These are phyloP conservation scores for Dichotomopilus funicola DNA, from an alignment of 2,329 filamentous ascomycete species.

Conservation along the genomic window DNA sequence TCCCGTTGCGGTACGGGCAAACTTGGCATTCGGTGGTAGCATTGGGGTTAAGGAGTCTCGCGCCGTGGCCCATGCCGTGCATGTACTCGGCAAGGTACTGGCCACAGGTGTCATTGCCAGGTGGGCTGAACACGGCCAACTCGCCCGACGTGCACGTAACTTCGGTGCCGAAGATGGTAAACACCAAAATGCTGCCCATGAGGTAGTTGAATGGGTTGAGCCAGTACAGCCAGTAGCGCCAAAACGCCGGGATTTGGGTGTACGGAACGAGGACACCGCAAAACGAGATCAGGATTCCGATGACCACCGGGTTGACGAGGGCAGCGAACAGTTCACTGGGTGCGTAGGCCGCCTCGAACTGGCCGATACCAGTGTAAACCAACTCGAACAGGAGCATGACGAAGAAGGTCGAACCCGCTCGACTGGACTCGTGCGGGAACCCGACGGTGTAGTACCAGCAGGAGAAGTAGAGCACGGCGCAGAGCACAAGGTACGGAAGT, in stretches of 20 bases:
- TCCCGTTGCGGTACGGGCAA: constrained; percentile 52
- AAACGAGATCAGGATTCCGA: constrained; percentile 59
- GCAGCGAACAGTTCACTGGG: constrained; percentile 55
- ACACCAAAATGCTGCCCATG: constrained; percentile 49
- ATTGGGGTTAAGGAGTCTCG: constrained; percentile 54
- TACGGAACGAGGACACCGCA: constrained; percentile 71
- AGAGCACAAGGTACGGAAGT: constrained; percentile 40
- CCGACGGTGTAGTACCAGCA: constrained; percentile 56
- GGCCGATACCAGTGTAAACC: constrained; percentile 54
- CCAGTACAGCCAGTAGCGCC: constrained; percentile 60
- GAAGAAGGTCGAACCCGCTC: constrained; percentile 47
- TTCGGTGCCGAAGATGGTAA: constrained; percentile 41
- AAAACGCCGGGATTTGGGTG: constrained; percentile 55
- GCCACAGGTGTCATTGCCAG: constrained; percentile 46
- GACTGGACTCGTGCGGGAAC: constrained; percentile 36
- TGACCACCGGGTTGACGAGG: constrained; percentile 49
- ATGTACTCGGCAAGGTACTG: constrained; percentile 52
- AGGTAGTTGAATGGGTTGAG: constrained; percentile 57
- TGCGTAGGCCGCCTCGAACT: constrained; percentile 57
- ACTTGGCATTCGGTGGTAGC: constrained; percentile 51
- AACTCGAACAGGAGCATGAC: constrained; percentile 56
- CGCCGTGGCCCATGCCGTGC: constrained; percentile 37
- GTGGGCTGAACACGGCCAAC: constrained; percentile 46
- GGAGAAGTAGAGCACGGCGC: constrained; percentile 41
- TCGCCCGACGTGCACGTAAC: constrained; percentile 44